A percentile compares a stretch with the other conserved stretches of the same genome.
Conservation (phyloP, 192 early-diverging fungal genomes). For the Coemansia biformis region DNA sequence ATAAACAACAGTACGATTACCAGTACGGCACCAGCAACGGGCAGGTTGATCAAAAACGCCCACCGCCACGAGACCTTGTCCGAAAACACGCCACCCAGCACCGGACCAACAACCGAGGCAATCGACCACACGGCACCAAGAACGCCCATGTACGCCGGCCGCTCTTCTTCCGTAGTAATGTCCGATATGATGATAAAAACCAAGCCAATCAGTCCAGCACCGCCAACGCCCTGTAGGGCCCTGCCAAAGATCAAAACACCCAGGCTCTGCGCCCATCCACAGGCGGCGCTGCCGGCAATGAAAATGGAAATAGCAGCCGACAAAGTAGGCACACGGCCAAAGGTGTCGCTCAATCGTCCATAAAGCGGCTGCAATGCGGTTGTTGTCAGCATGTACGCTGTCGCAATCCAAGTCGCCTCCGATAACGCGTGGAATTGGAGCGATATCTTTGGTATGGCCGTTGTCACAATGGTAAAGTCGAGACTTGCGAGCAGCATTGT, state of each 20-base stretch:
- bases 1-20: slow-evolving; percentile 32
- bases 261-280: slow-evolving; percentile 55
- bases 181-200: slow-evolving; percentile 63
- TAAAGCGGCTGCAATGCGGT: slow-evolving; percentile 75
- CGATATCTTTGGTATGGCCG: slow-evolving; percentile 58
- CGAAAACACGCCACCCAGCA: slow-evolving; percentile 56
- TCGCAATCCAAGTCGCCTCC: slow-evolving; percentile 70
- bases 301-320: slow-evolving; percentile 52
- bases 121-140: slow-evolving; percentile 54
- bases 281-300: slow-evolving; percentile 47
- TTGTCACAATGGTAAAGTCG: slow-evolving; percentile 61
- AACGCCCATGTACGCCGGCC: slow-evolving; percentile 55
- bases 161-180: slow-evolving; percentile 55
- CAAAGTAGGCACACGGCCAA: slow-evolving; percentile 61
- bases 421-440: slow-evolving; percentile 51
- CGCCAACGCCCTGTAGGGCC: slow-evolving; percentile 61
- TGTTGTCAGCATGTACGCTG: slow-evolving; percentile 57
- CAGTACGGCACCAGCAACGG: slow-evolving; percentile 39
- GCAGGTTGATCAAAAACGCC: slow-evolving; percentile 58
- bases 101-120: slow-evolving; percentile 54
- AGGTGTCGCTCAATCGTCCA: slow-evolving; percentile 76
- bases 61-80: slow-evolving; percentile 47
- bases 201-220: slow-evolving; percentile 56
- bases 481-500: slow-evolving; percentile 55
- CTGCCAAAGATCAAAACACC: slow-evolving; percentile 61